Percentiles rank a stretch among this genome's conserved stretches.
Evolutionary conservation across 495 filamentous ascomycete genomes (phyloP).

Genomic region (Aspergillus diversus): DNA sequence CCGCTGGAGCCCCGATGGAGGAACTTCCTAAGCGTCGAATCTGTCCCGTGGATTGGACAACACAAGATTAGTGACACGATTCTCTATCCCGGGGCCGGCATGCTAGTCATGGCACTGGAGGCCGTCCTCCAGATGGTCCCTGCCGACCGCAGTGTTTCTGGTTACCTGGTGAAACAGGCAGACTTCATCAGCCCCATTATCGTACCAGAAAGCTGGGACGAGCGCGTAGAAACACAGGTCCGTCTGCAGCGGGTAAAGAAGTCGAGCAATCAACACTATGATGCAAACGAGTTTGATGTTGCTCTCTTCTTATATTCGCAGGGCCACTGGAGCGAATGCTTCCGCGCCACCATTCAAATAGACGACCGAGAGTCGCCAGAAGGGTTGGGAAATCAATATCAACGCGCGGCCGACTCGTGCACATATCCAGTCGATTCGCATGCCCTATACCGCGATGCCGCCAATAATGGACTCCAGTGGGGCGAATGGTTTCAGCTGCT

Average conservation of each 20-base stretch:
- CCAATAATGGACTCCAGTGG: conserved; percentile 28
- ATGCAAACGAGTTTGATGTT: conserved; percentile 5
- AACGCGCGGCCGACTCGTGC: conserved; percentile 13
- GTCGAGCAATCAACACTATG: conserved; percentile 17
- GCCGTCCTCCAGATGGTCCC: conserved; percentile 29
- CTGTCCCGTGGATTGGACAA: conserved; percentile 46
- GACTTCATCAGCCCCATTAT: conserved; percentile 38
- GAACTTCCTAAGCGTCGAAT: conserved; percentile 31
- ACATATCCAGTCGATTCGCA: background rate
- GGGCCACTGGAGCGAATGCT: conserved; percentile 33
- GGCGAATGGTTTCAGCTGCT: conserved; percentile 29
- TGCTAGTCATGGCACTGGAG: conserved; percentile 38
- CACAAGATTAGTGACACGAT: conserved; percentile 33
- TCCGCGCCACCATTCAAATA: conserved; percentile 32
- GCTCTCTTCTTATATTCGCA: conserved; percentile 1
- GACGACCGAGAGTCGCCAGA: background rate
- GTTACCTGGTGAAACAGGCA: conserved; percentile 37
- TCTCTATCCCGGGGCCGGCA: conserved; percentile 37
- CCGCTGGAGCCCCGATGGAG: conserved; percentile 39
- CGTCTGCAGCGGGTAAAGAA: conserved; percentile 29
- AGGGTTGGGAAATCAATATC: background rate
- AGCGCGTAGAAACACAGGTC: conserved; percentile 30
- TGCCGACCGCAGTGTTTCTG: conserved; percentile 24
- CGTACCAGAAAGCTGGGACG: conserved; percentile 26
- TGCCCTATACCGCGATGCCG: conserved; percentile 14